Conservation (phyloP, 192 early-diverging fungal species). For the Entomortierella beljakovae region DNA sequence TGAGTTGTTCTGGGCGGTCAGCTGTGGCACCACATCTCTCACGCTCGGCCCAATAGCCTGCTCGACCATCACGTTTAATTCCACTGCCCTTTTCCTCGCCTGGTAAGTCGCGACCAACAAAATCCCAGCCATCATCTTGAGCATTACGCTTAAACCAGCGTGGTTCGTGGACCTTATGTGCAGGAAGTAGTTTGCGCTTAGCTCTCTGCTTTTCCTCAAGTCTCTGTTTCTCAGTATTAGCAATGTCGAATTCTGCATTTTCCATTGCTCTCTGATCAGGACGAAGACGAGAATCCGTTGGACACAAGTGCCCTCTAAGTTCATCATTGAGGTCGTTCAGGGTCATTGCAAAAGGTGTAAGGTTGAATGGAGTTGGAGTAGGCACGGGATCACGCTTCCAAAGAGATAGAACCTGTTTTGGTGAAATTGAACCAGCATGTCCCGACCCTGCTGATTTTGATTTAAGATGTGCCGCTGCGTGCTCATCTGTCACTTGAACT, state of each 20-base stretch:
- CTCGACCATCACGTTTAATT: slow-evolving; percentile 70
- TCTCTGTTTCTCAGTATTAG: slow-evolving; percentile 76
- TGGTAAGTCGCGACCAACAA: slow-evolving; percentile 45
- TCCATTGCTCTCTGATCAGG: slow-evolving; percentile 93
- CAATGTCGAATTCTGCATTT: slow-evolving; percentile 80
- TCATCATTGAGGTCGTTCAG: slow-evolving; percentile 76
- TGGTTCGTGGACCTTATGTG: slow-evolving; percentile 66
- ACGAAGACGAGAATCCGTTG: slow-evolving; percentile 85
- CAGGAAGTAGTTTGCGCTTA: slow-evolving; percentile 67
- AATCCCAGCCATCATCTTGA: slow-evolving; percentile 51
- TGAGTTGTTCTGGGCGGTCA: slow-evolving; percentile 39
- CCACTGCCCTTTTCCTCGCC: slow-evolving; percentile 78
- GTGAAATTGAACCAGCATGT: slow-evolving; percentile 44
- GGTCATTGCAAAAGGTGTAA: slow-evolving; percentile 82
- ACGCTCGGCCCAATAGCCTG: slow-evolving; percentile 79
- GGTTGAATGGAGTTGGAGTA: slow-evolving; percentile 71
- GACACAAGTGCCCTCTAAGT: slow-evolving; percentile 73
- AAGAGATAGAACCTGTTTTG: slow-evolving; percentile 65
- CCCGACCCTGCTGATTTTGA: slow-evolving; percentile 16
- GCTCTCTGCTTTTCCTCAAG: slow-evolving; percentile 83
- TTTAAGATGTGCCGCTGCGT: slow-evolving; percentile 9
- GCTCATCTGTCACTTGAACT: slow-evolving; percentile 33
- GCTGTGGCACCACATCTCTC: slow-evolving; percentile 57
- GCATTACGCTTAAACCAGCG: slow-evolving; percentile 82
- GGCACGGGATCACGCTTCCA: slow-evolving; percentile 71